Percentiles rank a stretch among this genome's conserved stretches.
These are phyloP conservation scores for Helichrysum umbraculigerum DNA, from an alignment of 129 eudicot species.

Conservation along the genomic window DNA sequence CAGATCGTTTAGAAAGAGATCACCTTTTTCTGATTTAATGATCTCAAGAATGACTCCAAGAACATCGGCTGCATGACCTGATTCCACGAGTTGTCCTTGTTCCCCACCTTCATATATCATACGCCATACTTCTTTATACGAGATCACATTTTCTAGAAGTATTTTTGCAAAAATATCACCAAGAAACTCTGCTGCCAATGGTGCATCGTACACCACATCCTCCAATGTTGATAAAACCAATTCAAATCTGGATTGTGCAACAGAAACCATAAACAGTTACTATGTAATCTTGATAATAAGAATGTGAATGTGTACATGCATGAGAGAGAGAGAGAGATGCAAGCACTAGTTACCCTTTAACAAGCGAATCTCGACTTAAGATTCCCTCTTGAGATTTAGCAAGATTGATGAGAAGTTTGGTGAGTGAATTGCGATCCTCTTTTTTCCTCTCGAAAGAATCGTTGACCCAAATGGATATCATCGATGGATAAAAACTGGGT, in stretches of 20 bases:
- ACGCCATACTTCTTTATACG: constrained; percentile 55
- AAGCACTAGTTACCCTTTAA: constrained; percentile 63
- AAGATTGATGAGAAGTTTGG: constrained; percentile 72
- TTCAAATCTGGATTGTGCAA: constrained; percentile 58
- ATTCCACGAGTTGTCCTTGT: constrained; percentile 68
- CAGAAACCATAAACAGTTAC: background rate
- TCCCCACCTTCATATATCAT: constrained; percentile 87
- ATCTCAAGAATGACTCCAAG: constrained; percentile 69
- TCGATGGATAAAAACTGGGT: constrained; percentile 71
- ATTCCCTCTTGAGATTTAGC: constrained; percentile 56
- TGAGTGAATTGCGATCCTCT: constrained; percentile 67
- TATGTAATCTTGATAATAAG: background rate
- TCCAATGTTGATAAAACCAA: constrained; percentile 68
- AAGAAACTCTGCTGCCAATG: constrained; percentile 88
- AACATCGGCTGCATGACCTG: constrained; percentile 82
- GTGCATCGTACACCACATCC: constrained; percentile 88
- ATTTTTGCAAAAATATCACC: constrained; percentile 65
- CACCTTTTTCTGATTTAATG: constrained; percentile 68
- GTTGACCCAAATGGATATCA: constrained; percentile 83
- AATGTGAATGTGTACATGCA: background rate
- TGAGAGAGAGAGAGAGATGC: background rate
- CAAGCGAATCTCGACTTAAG: constrained; percentile 59
- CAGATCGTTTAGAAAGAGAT: constrained; percentile 52
- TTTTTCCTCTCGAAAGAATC: constrained; percentile 95
- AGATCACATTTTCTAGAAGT: constrained; percentile 57